Evolutionary conservation across 805 yeast species (phyloP).

Genomic region (Babjeviella inositovora): DNA sequence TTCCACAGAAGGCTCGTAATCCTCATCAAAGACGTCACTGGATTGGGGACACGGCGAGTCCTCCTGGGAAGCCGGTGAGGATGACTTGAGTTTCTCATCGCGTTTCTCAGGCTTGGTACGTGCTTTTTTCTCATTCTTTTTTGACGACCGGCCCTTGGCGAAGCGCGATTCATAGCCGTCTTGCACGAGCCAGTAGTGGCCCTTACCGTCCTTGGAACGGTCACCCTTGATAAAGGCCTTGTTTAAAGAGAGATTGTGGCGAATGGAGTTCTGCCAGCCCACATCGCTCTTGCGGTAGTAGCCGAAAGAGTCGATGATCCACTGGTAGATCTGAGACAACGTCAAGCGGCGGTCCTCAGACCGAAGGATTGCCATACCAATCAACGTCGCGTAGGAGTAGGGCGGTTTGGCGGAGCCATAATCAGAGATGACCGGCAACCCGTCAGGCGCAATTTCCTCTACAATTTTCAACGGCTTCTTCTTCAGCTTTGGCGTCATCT

Average conservation of each 20-base stretch:
- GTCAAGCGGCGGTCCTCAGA: constrained; percentile 62
- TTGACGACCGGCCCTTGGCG: constrained; percentile 40
- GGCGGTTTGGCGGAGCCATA: constrained; percentile 68
- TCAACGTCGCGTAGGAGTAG: constrained; percentile 82
- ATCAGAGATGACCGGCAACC: constrained; percentile 25
- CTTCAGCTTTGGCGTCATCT: not conserved
- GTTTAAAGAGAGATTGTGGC: constrained; percentile 85
- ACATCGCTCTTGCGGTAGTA: constrained; percentile 75
- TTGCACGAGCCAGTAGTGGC: constrained; percentile 84
- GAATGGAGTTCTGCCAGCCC: constrained; percentile 96
- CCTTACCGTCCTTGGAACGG: constrained; percentile 76
- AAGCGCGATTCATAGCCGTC: constrained; percentile 75
- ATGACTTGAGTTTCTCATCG: no score
- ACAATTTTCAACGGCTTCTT: constrained; percentile 2
- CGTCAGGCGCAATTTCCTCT: constrained; percentile 10
- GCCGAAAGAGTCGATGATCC: constrained; percentile 80
- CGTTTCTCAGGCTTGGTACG: no score
- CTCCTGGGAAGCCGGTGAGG: no score
- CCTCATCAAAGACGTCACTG: no score
- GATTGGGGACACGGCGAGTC: no score
- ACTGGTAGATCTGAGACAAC: constrained; percentile 70
- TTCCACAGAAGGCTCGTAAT: no score
- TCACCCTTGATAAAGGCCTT: constrained; percentile 88
- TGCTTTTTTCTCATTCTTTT: constrained; percentile 10
- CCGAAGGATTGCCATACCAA: constrained; percentile 83